A percentile compares a stretch with the other conserved stretches of the same genome.
These are phyloP conservation scores for Aspergillus sp. DNA, from an alignment of 2,329 filamentous ascomycete species.

Conservation along the genomic window DNA sequence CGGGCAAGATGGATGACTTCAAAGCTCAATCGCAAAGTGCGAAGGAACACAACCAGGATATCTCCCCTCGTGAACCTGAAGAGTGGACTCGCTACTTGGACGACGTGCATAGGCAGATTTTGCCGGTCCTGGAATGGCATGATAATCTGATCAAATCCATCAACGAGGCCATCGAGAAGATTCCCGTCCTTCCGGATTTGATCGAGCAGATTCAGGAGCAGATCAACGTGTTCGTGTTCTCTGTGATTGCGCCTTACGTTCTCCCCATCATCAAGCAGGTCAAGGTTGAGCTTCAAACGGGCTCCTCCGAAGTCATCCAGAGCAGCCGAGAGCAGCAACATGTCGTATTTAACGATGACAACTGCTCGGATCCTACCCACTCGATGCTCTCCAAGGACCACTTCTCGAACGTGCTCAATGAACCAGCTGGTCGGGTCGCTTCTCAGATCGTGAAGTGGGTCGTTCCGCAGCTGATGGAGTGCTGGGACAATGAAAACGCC, in stretches of 20 bases:
- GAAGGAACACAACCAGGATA: conserved; percentile 70
- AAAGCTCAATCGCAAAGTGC: conserved; percentile 72
- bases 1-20: conserved; percentile 74
- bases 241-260: conserved; percentile 83
- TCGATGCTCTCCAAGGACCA: conserved; percentile 97
- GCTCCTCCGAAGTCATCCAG: conserved; percentile 82
- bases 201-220: conserved; percentile 86
- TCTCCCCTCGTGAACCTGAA: conserved; percentile 78
- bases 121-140: conserved; percentile 87
- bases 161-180: conserved; percentile 74
- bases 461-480: conserved; percentile 83
- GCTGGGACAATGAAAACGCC: conserved; percentile 74
- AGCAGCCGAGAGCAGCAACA: conserved; percentile 81
- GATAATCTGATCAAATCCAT: conserved; percentile 83
- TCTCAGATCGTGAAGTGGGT: conserved; percentile 78
- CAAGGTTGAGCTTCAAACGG: conserved; percentile 80
- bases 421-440: conserved; percentile 79
- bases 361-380: conserved; percentile 79
- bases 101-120: conserved; percentile 73
- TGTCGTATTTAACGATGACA: conserved; percentile 79
- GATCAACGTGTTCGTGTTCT: conserved; percentile 85
- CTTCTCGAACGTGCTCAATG: conserved; percentile 87
- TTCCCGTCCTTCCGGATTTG: conserved; percentile 79
- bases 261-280: conserved; percentile 83
- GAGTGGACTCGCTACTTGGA: conserved; percentile 77